Evolutionary conservation across 140 eudicot genomes (phyloP).

Genomic region (Stevia rebaudiana): DNA sequence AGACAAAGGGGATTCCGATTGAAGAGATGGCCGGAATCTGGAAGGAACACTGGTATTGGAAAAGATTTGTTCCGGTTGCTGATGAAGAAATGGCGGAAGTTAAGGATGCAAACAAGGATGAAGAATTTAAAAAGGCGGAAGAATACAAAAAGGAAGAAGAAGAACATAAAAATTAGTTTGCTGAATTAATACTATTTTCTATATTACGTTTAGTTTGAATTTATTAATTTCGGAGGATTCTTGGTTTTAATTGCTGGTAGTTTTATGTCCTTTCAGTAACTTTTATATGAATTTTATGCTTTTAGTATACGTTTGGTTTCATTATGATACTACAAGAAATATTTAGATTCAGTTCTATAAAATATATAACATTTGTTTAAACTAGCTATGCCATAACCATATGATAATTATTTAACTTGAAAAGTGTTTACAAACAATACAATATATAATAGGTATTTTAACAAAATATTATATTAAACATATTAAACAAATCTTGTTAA

Average conservation of each 20-base stretch:
- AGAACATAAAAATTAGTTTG: no score
- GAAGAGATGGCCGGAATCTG: slow-evolving; percentile 52
- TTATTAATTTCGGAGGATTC: neutral
- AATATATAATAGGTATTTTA: no score
- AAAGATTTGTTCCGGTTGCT: slow-evolving; percentile 24
- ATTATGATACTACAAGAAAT: neutral
- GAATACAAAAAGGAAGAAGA: no score
- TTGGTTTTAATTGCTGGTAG: neutral
- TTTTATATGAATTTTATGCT: neutral
- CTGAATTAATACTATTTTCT: no score
- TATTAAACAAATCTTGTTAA: no score
- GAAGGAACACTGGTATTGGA: slow-evolving; percentile 45
- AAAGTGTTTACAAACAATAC: no score
- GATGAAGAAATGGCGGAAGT: slow-evolving; percentile 11
- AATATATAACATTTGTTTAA: neutral
- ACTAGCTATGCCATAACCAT: no score
- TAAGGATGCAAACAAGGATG: slow-evolving; percentile 3
- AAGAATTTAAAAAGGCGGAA: neutral
- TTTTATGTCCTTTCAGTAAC: neutral
- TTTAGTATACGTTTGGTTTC: neutral
- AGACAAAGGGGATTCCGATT: slow-evolving; percentile 55
- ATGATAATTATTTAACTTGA: no score
- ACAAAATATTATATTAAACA: no score
- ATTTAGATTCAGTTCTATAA: neutral
- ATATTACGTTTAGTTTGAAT: neutral